Percentiles rank a stretch among this genome's conserved stretches.
Evolutionary conservation across 148 eudicot species (phyloP).

Genomic region (Nepenthes gracilis): DNA sequence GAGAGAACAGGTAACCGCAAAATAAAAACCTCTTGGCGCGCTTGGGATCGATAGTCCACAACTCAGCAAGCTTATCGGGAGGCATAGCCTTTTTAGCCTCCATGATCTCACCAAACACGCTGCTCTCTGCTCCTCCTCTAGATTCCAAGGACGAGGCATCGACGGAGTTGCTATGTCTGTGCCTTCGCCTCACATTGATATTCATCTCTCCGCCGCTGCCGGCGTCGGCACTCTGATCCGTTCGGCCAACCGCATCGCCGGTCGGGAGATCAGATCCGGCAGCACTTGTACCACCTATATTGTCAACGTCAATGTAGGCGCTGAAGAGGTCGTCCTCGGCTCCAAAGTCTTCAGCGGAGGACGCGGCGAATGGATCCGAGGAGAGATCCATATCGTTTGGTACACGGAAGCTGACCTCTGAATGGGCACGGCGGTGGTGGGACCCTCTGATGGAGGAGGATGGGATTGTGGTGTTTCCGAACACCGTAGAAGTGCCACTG

Average conservation of each 20-base stretch:
- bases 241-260: not conserved
- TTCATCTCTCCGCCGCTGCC: too few species aligned
- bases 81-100: constrained; percentile 46
- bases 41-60: constrained; percentile 49
- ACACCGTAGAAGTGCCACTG: not conserved
- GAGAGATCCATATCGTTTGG: constrained; percentile 38
- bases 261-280: constrained; percentile 6
- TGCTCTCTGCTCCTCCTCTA: constrained; percentile 4
- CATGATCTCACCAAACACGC: constrained; percentile 20
- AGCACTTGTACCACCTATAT: constrained; percentile 13
- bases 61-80: constrained; percentile 47
- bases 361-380: constrained; percentile 22
- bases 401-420: constrained; percentile 29
- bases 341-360: constrained; percentile 29
- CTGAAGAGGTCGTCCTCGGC: constrained; percentile 43
- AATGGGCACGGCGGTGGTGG: constrained; percentile 38
- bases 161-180: constrained; percentile 26
- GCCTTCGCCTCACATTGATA: constrained; percentile 8
- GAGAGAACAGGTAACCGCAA: too few species aligned
- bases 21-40: constrained; percentile 47
- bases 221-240: too few species aligned
- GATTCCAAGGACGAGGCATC: constrained; percentile 20
- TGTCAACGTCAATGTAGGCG: constrained; percentile 37
- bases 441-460: constrained; percentile 20
- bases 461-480: constrained; percentile 1